These are phyloP conservation scores for Fusarium sp. DNA, from an alignment of 2,329 filamentous ascomycete genomes.

Conservation along the genomic window DNA sequence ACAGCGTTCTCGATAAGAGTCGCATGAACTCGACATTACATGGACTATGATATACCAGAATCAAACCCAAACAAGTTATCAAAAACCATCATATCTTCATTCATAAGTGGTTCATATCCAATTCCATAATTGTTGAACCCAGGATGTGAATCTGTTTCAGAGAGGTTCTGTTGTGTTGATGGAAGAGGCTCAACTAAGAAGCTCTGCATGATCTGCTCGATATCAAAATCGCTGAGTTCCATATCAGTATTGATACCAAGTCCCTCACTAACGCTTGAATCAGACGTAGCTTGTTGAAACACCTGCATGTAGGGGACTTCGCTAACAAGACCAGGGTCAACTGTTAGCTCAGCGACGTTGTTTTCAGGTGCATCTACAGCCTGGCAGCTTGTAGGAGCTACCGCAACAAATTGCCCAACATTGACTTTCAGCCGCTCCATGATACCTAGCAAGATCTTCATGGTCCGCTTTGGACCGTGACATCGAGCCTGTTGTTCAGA, in stretches of 20 bases:
- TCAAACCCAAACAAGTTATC: constrained; percentile 11
- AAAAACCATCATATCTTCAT: not conserved
- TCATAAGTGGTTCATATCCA: not conserved
- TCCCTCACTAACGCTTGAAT: fast-evolving
- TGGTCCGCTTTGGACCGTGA: constrained; percentile 13
- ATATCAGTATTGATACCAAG: not conserved
- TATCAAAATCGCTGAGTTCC: not conserved
- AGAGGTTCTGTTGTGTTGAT: not conserved
- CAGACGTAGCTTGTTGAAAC: not conserved
- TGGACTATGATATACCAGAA: not conserved
- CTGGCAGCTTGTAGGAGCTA: not conserved
- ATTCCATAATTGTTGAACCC: not conserved
- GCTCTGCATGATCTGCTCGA: constrained; percentile 14
- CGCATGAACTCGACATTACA: too few species aligned
- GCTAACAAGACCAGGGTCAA: fast-evolving
- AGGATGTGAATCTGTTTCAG: too few species aligned
- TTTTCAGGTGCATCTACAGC: fast-evolving
- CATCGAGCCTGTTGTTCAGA: constrained; percentile 55
- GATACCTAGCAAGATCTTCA: constrained; percentile 17
- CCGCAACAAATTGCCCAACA: not conserved
- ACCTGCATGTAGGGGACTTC: fast-evolving
- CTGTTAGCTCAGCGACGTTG: fast-evolving
- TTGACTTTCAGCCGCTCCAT: constrained; percentile 1
- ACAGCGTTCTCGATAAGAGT: too few species aligned
- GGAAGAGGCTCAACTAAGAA: not conserved